Base-by-base conservation (phyloP, 345 rosid genomes). In the Lumnitzera racemosa region DNA sequence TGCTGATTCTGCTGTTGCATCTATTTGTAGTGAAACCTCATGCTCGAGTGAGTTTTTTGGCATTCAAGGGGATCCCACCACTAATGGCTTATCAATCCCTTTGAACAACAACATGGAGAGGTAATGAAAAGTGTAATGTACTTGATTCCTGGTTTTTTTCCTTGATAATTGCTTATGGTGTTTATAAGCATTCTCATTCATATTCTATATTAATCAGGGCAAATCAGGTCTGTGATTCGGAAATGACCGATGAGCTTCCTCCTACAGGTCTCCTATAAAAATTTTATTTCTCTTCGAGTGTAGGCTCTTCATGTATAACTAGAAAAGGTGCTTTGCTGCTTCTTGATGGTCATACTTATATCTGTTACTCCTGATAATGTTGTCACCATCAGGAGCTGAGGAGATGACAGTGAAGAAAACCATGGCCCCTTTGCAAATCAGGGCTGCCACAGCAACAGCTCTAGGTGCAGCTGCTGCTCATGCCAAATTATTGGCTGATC, bases 391-490 rank as follows among this genome's bases (percentile, higher is more conserved):
- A 88, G 90, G 76, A 53, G 11, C 60, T 61, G 63, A 64, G 71
- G 87, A 82, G 63, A 49, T 58, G n/a, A 43, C 65, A 15, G 46
- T 56, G 50, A 54, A 41, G 63, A 72, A 72, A 57, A 67, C 69
- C 64, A 80, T 75, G n/a, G 66, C 86, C 41, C 92, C 90, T 62
- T 61, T 94, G 69, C 80, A 78, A 58, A 78, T 88, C 67, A 86
- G 91, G 78, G 84, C 86, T 41, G 84, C 90, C 10, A 80, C 80
- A 67, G 95, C 80, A 52, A 81, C 92, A 29, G 87, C 90, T 59
- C 84, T 88, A 31, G 97, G 99, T 70, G 79, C 87, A 2, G 86
- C 83, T 49, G 90, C 95, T 65, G 89, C 95, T 71, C 83, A 70
- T 55, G 96, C 91, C 15, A 94, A 88, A 73, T 49, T 80, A 58